Percentiles rank a stretch among this genome's conserved stretches.
These are phyloP conservation scores for Coemansia sp. DNA, from an alignment of 192 early-diverging fungal species.

Conservation along the genomic window DNA sequence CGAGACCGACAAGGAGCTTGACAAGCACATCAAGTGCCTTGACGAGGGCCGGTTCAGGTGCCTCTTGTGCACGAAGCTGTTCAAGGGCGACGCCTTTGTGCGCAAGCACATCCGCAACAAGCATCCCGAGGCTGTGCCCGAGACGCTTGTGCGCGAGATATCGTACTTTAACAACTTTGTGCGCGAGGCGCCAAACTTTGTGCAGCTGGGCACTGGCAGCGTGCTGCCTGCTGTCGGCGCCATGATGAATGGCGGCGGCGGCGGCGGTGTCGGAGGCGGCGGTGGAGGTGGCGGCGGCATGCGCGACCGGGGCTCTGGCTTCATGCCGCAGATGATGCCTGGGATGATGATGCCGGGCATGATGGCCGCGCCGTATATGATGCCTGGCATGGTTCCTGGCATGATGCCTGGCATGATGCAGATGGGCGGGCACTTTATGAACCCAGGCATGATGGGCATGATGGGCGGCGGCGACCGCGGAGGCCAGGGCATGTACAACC, in stretches of 20 bases:
- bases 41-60: conserved; percentile 90
- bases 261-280: conserved; percentile 15
- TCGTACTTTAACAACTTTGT: conserved; percentile 90
- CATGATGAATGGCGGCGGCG: conserved; percentile 7
- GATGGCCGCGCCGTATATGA: conserved; percentile 52
- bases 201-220: conserved; percentile 53
- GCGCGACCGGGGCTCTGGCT: conserved; percentile 39
- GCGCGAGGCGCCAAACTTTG: conserved; percentile 79
- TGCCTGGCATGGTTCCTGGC: conserved; percentile 44
- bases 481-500: conserved; percentile 33
- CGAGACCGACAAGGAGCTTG: conserved; percentile 49
- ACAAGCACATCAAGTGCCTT: conserved; percentile 50
- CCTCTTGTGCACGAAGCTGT: conserved; percentile 89
- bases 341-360: conserved; percentile 57
- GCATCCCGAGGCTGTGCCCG: conserved; percentile 71
- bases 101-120: conserved; percentile 93
- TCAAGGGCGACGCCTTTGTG: conserved; percentile 93
- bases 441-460: conserved; percentile 45
- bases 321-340: conserved; percentile 51
- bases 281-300: conserved; percentile 11
- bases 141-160: conserved; percentile 65
- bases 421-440: conserved; percentile 57
- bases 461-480: conserved; percentile 43
- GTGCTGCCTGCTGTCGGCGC: conserved; percentile 22
- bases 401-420: conserved; percentile 53